Evolutionary conservation across 1,139 yeast genomes (phyloP), one percentile per base, ranked within the genome.

Genomic region (Geotrichum klebahnii): DNA sequence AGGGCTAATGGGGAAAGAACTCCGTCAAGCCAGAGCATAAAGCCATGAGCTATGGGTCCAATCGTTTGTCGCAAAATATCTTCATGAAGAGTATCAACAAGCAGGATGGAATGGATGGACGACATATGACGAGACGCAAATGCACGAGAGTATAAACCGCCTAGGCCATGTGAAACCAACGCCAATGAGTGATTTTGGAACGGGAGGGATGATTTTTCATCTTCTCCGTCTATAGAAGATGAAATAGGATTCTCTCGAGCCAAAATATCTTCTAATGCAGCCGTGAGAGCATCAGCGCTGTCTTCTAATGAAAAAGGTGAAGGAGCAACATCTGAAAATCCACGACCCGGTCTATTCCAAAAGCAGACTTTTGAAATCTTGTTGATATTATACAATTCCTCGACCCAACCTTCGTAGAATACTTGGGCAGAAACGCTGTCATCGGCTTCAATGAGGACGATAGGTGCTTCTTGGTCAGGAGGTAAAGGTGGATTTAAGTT

Each of bases 311-410:
- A 83, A 5, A 76, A 68, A 2, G 95, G 95, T 1, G 89, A 81
- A 0, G 95, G 94, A 0, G 90, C 82, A 49, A 84, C 78, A 59
- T 87, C 95, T 6, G 92, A 82, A 61, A 83, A 80, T 0, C 86
- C 96, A 58, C 77, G 77, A 0, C 96, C 96, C 1, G 96, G 95
- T 39, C 95, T 73, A 59, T 88, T 96, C 80, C 92, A 88, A 51
- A 82, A 75, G 67, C 96, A 88, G 55, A 82, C 85, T 35, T 89
- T 73, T 37, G 82, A 80, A 24, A 84, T 69, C 55, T 81, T 74
- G 62, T 81, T 78, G 59, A 81, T 68, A 55, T 80, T 81, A 61
- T 74, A 77, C 38, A 83, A 66, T 52, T 84, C 92, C 59, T 82
- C 83, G 34, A 84, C 77, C 95, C 95, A 87, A 43, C 73, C 52